These are phyloP conservation scores for Ramaria sp. DNA, from an alignment of 768 basidiomycete genomes.

Conservation along the genomic window DNA sequence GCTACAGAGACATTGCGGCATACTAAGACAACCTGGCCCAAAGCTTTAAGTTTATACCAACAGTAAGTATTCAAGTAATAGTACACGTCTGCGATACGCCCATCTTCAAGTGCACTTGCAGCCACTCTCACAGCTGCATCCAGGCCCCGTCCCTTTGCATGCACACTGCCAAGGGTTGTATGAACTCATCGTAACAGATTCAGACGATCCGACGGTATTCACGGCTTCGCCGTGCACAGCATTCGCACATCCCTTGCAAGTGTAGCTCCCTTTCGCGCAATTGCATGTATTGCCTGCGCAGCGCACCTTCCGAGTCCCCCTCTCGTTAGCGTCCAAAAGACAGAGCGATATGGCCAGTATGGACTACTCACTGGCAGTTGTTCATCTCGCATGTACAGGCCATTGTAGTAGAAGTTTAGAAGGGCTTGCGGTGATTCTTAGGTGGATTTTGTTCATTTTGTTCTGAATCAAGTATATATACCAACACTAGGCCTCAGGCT, in stretches of 20 bases:
- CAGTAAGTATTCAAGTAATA: too few relatives aligned
- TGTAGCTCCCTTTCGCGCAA: conserved; percentile 2
- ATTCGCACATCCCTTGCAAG: conserved; percentile 7
- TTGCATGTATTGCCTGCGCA: conserved; percentile 3
- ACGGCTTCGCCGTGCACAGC: conserved; percentile 4
- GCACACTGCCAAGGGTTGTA: neutral
- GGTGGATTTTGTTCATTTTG: too few relatives aligned
- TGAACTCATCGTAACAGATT: neutral
- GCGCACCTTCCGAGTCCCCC: neutral
- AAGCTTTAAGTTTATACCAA: too few relatives aligned
- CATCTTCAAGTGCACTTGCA: neutral
- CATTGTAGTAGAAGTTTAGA: neutral
- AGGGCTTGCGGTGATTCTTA: too few relatives aligned
- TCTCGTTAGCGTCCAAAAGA: neutral
- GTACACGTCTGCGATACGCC: too few relatives aligned
- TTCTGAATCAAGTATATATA: conserved; percentile 23
- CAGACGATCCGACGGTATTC: neutral
- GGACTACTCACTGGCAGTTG: conserved; percentile 7
- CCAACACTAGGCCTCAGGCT: neutral
- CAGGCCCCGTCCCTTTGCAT: conserved; percentile 5
- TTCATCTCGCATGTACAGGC: conserved; percentile 6
- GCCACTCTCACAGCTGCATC: conserved; percentile 1
- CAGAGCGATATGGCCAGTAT: neutral
- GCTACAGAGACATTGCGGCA: too few relatives aligned
- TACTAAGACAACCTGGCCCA: too few relatives aligned